Evolutionary conservation across 257 asterid genomes (phyloP), one percentile per base, ranked within the genome.

Genomic region (Solanum tarapatanum): DNA sequence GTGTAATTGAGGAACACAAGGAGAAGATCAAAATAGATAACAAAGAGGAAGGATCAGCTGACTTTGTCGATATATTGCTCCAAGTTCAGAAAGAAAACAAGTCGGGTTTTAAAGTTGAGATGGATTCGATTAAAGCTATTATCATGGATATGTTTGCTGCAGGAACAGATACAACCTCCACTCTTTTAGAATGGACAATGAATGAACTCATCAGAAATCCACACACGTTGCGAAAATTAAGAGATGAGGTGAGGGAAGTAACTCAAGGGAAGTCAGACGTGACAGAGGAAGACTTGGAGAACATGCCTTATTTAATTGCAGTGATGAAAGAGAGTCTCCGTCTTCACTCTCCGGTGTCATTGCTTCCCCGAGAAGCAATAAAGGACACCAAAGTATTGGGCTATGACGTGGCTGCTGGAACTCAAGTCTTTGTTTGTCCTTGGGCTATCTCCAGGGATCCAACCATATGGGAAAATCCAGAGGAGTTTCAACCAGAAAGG

Each of bases 361-460:
- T 93, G 3, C 33, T 91, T 60, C 93, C 97, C 0, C 88, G 94
- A 0, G 92, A 91, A 90, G 86, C 97, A 14, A 90, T 89, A 8
- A 84, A 87, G 8, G 92, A 92, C 62, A 75, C 88, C 1, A 88
- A 89, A 5, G 85, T 94, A 7, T 77, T 89, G 87, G 94, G 94
- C 28, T 92, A 89, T 2, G 92, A 94, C n/a, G 41, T 94, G 2
- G 26, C 91, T 17, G 75, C 84, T 2, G 88, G 90, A 17, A 93
- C 92, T 45, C 83, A 37, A 6, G 93, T 92, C 32, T 1, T 93
- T 3, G 66, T 92, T 45, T 93, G 92, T 60, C 91, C 89, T 1
- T 94, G 96, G 98, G 90, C 95, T 2, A 92, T 93, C 3, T 88
- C 30, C 0, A 89, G 94, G 48, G 95, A 92, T 4, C 93, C 95